These are phyloP conservation scores for Detonula confervacea DNA, from an alignment of 352 stramenopile genomes.

Conservation along the genomic window DNA sequence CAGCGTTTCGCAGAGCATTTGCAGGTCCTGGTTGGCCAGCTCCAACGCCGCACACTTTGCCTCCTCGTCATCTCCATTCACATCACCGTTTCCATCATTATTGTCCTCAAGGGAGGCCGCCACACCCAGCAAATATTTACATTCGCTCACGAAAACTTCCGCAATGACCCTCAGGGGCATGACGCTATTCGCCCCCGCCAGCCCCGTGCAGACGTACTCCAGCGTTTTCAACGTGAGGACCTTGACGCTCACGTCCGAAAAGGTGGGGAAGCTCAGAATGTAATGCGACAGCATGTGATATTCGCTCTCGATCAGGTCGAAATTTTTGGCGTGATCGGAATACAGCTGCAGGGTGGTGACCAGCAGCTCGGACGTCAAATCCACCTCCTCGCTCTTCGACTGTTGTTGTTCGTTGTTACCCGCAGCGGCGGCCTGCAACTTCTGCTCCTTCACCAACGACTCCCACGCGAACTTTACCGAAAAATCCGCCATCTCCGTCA, in stretches of 20 bases:
- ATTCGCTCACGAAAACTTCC: conserved; percentile 79
- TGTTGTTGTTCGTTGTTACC: not conserved
- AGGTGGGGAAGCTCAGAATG: conserved; percentile 78
- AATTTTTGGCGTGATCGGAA: conserved; percentile 85
- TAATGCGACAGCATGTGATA: conserved; percentile 81
- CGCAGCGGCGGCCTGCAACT: not conserved
- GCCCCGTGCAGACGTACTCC: conserved; percentile 84
- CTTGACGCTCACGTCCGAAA: conserved; percentile 81
- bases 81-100: conserved; percentile 10
- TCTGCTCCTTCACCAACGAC: conserved; percentile 11
- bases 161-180: conserved; percentile 74
- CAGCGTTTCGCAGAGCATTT: conserved; percentile 79
- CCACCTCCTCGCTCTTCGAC: conserved; percentile 20
- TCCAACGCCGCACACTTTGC: conserved; percentile 27
- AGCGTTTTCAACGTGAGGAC: conserved; percentile 83
- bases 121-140: conserved; percentile 65
- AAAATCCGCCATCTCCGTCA: conserved; percentile 65
- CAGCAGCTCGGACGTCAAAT: conserved; percentile 74
- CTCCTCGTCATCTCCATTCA: not conserved
- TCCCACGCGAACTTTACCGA: conserved; percentile 58
- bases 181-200: conserved; percentile 65
- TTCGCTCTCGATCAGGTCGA: conserved; percentile 80
- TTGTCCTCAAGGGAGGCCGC: conserved; percentile 12
- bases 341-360: conserved; percentile 82
- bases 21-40: conserved; percentile 53